Conservation (phyloP, 2,329 filamentous ascomycete genomes). For the Aspergillus ochraceoroseus region DNA sequence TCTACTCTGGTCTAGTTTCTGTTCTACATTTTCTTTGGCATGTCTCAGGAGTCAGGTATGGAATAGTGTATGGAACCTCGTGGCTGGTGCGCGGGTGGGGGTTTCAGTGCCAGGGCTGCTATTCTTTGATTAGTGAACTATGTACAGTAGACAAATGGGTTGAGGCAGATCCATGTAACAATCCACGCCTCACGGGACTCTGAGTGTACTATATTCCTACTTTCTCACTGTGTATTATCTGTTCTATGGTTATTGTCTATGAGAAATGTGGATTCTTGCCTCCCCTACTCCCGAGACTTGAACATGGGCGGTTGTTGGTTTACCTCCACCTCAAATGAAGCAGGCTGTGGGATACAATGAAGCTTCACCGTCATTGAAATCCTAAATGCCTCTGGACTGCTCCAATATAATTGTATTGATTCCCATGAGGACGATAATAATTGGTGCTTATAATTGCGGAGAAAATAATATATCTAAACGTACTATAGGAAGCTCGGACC, state of each 20-base stretch:
- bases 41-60: conserved; percentile 5
- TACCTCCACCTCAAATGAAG: too few relatives aligned
- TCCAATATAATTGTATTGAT: too few relatives aligned
- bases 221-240: neutral
- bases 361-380: too few relatives aligned
- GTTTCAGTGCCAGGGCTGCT: conserved; percentile 1
- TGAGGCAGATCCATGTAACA: conserved; percentile 2
- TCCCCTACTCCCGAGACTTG: too few relatives aligned
- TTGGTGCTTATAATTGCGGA: too few relatives aligned
- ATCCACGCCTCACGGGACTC: neutral
- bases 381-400: too few relatives aligned
- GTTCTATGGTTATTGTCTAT: too few relatives aligned
- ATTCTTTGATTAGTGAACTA: conserved; percentile 9
- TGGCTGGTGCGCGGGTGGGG: neutral
- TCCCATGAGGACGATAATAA: too few relatives aligned
- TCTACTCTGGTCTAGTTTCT: neutral
- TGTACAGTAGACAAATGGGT: conserved; percentile 19
- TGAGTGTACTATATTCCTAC: too few relatives aligned
- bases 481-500: conserved; percentile 34
- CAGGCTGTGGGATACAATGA: too few relatives aligned
- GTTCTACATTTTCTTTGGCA: conserved; percentile 5
- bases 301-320: too few relatives aligned
- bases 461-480: conserved; percentile 8
- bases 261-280: too few relatives aligned
- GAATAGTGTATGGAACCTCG: conserved; percentile 1